Evolutionary conservation across 2,329 filamentous ascomycete species (phyloP).

Genomic region (Microdochium paspali): DNA sequence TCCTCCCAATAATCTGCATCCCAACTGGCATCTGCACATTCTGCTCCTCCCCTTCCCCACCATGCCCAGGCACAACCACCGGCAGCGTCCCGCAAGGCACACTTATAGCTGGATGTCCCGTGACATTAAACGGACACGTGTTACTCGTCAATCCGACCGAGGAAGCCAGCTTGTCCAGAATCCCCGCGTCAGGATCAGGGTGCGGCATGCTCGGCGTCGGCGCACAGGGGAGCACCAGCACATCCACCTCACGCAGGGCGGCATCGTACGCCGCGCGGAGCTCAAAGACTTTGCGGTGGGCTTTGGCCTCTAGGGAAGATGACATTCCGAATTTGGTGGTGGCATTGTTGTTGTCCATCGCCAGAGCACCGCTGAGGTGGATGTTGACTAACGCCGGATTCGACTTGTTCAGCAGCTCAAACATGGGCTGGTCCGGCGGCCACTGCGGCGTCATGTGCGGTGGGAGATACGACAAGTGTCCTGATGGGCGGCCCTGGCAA

Average conservation of each 20-base stretch:
- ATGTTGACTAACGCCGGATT: slow-evolving; percentile 39
- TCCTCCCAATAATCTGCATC: slow-evolving; percentile 19
- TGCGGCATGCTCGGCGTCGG: slow-evolving; percentile 29
- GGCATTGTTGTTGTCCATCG: too few relatives aligned
- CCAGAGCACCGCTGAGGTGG: slow-evolving; percentile 27
- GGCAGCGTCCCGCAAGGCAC: slow-evolving; percentile 25
- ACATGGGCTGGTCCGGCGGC: slow-evolving; percentile 29
- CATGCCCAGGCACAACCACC: background rate
- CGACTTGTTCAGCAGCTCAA: slow-evolving; percentile 26
- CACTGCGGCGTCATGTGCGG: slow-evolving; percentile 23
- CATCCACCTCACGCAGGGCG: slow-evolving; percentile 32
- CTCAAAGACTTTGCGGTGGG: slow-evolving; percentile 33
- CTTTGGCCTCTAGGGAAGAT: slow-evolving; percentile 36
- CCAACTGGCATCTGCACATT: slow-evolving; percentile 14
- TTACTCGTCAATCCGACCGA: slow-evolving; percentile 35
- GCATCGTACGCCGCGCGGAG: slow-evolving; percentile 36
- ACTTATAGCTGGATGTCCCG: slow-evolving; percentile 36
- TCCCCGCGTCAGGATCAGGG: slow-evolving; percentile 12
- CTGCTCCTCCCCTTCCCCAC: background rate
- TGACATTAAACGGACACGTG: slow-evolving; percentile 38
- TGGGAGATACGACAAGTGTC: slow-evolving; percentile 20
- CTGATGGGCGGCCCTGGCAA: slow-evolving; percentile 19
- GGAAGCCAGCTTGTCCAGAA: slow-evolving; percentile 29
- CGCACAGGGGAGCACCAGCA: slow-evolving; percentile 18
- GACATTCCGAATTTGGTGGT: too few relatives aligned